Base-by-base conservation (phyloP, 1,284 basidiomycete species). In the Cutaneotrichosporon arboriforme region DNA sequence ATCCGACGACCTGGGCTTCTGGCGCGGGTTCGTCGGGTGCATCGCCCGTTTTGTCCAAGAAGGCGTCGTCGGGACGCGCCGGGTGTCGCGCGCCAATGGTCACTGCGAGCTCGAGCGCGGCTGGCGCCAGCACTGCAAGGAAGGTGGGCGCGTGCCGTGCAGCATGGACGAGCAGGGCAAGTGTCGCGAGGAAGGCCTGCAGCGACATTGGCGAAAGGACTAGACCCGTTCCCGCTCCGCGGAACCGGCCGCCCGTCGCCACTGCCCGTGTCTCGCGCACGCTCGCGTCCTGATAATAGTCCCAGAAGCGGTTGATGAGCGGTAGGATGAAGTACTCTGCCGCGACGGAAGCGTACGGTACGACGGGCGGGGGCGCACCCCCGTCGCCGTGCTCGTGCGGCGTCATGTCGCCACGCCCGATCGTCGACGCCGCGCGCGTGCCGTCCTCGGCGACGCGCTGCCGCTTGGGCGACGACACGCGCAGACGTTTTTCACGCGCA, bases 281-380 rank as follows among this genome's bases (percentile, higher is more conserved):
- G 59, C 86, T 82, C 63, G 88, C 84, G 63, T 92, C 88, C 14
- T 87, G 82, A 40, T 92, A 81, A 73, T 90, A 88, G n/a, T 81
- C 69, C 88, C 90, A 94, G 73, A 97, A 94, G 8, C 86, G 83
- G 63, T 90, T 88, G 69, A 97, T 81, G 31, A 97, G 77, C 0
- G 94, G 94, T 51, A 86, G 82, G 49, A 96, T 81, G 73, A 94
- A 96, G 71, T 76, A 84, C 66, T 90, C 88, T 1, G 87, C 87
- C 0, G 89, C 89, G 22, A 94, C 76, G 42, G 83, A 79, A n/a
- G 82, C 84, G 74, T 87, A 93, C 0, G 69, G 55, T 8, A 72
- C 63, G 8, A 69, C 62, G 0, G 73, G 70, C 2, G 57, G 36
- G 38, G 49, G 13, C 4, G 13, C 14, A 10, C 26, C 26, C 5